Evolutionary conservation across 225 moss, liverwort and hornwort species (phyloP), one percentile per base, ranked within the genome.

Genomic region (Sphagnum tenellum): DNA sequence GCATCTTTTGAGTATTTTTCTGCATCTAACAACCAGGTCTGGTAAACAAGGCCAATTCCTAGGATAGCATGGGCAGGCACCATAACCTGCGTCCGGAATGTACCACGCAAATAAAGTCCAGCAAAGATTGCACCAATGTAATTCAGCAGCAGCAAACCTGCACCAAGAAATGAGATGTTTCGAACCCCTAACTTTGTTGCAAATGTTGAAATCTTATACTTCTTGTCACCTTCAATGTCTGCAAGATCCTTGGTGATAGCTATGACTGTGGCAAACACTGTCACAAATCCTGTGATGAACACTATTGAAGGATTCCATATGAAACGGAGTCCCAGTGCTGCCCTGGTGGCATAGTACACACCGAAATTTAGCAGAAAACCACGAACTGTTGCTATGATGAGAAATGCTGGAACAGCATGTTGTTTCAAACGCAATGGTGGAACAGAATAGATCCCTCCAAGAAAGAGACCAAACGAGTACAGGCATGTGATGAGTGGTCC

Each of bases 171-270:
- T 1, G 92, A 87, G 50, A 90, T 89, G 50, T 68, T 90, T 55
- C 70, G 79, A 46, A 98, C 96, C 12, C 92, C 96, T 3, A 98
- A 74, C 65, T 67, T 81, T 3, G 92, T 92, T 2, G 92, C 88
- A 29, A 98, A 98, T 1, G 92, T 92, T 6, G 85, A 83, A 9
- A 98, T 98, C 2, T 90, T 81, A 68, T 74, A 90, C 49, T 93
- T 90, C 71, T 72, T 83, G 64, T 98, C 96, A 0, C 96, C 92
- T 59, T 92, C 90, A 9, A 93, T 80, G 14, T 93, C 92, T 8
- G 96, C 88, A 57, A 98, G 73, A 66, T 92, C 96, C 57, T 98
- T 98, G 45, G 96, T 98, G 63, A 93, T 89, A 10, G 96, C 96
- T 57, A 98, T 93, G 0, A 89, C 93, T 4, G 92, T 93, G 1